Evolutionary conservation across 176 grass and related monocot genomes (phyloP).

Genomic region (Cenchrus purpureus): DNA sequence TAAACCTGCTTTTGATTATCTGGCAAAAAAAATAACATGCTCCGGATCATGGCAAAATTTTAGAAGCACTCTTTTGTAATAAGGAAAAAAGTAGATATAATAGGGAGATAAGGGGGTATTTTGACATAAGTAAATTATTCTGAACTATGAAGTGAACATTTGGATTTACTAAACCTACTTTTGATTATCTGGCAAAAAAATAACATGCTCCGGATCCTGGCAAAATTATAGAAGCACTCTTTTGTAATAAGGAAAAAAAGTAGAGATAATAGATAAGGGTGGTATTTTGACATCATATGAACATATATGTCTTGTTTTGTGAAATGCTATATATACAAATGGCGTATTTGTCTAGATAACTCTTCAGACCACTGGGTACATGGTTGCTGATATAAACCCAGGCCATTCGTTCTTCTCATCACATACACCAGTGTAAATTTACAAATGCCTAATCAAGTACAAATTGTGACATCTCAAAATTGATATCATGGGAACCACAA

Average conservation of each 20-base stretch:
- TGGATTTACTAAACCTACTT: neutral
- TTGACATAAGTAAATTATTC: neutral
- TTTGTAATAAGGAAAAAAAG: neutral
- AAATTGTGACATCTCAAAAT: slow-evolving; percentile 19
- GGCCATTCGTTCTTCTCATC: slow-evolving; percentile 29
- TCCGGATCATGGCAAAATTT: neutral
- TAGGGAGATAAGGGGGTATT: neutral
- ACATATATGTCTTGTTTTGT: slow-evolving; percentile 11
- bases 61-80: neutral
- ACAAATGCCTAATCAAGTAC: slow-evolving; percentile 21
- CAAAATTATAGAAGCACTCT: neutral
- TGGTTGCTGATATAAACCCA: neutral
- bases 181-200: neutral
- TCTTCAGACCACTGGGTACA: neutral
- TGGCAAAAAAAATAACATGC: neutral
- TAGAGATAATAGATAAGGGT: neutral
- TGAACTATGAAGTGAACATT: neutral
- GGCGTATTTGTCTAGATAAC: slow-evolving; percentile 21
- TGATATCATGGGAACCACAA: slow-evolving; percentile 17
- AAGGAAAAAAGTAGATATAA: neutral
- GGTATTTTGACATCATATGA: neutral
- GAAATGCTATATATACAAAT: slow-evolving; percentile 12
- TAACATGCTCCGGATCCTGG: neutral
- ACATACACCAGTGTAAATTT: neutral
- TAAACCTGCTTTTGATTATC: neutral